Base-by-base conservation (phyloP, 345 rosid genomes). In the Sonneratia alba region DNA sequence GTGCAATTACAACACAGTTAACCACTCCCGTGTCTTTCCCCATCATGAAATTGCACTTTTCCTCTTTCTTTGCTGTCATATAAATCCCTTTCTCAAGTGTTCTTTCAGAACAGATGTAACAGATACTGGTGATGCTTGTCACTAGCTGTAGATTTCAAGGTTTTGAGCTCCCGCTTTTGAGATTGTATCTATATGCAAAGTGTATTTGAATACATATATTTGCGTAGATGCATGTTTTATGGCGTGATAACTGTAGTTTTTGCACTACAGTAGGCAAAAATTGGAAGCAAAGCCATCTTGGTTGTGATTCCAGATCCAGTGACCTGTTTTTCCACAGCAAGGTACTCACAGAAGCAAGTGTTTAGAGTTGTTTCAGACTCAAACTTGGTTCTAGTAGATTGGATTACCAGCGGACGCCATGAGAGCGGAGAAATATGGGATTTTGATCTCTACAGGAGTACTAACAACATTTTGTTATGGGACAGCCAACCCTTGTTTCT, bases 351-450 rank as follows among this genome's bases (percentile, higher is more conserved):
- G 82, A 89, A 95, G 77, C 97, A 95, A 82, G 77, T 84, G 37
- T 95, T 95, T 73, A 85, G 83, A 77, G 81, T 90, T 72, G 73
- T 68, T 74, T 76, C 88, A 1, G 90, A 87, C 76, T 89, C 97
- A 8, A 92, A 76, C 77, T 83, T 95, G 69, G 86, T 92, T 40
- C 71, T 92, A 74, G 96, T 95, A 19, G 97, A 95, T 79, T 95
- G 97, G 97, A 84, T 92, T 77, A 95, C 99, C 43, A 92, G 97
- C 57, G 99, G 97, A 8, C 97, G 93, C 42, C 97, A 89, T 67
- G 88, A 88, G 55, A 95, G 86, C 62, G 96, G 97, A 64, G 97
- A 95, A 74, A 91, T 85, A 81, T 95, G 99, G 97, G 96, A 90
- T 70, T 89, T 94, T 53, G 84, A 86, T 7, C 83, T 81, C 75